Base-by-base conservation (phyloP, 2,329 filamentous ascomycete genomes). In the Xylariales sp. region DNA sequence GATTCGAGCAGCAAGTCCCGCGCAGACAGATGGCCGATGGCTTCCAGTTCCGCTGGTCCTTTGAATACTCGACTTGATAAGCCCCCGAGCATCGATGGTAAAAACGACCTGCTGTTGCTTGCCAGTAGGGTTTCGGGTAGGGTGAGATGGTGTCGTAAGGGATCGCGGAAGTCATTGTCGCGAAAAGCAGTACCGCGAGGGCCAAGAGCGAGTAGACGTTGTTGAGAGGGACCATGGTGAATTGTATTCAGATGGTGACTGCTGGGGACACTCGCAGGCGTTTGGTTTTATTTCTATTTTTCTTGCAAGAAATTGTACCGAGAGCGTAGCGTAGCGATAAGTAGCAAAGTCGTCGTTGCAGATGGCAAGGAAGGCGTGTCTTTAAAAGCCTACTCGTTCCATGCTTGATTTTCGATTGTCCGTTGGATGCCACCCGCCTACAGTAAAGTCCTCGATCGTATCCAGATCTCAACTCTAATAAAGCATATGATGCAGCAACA, bases 1-100 rank as follows among this genome's bases (percentile, higher is more conserved):
- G 15, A 21, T 32, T 43, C 21, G 41, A 38, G 28, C 41, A 43
- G 35, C 41, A 43, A 11, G 41, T 43, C 2, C 41, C 41, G 12
- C 29, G 34, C 34, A 38, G 9, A 18, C 41, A 43, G 8, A 43
- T 25, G 12, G 41, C 34, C 11, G 41, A 43, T 4, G 41, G 34
- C 3, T 19, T 4, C 41, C 41, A 43, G 12, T 38, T 18, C 10
- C 21, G 3, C 20, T 43, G 27, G 15, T 43, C 24, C 28, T 32
- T 38, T 2, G 33, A 38, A 6, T 21, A 21, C 20, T 43, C 41
- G 7, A 43, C 41, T 15, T 32, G 34, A 5, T 27, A 21, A 4
- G 41, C 34, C 28, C 34, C 31, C 1, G 33, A 38, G 28, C 41
- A 43, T 4, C 41, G 33, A 18, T 39, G 27, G 24, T 39, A 31